Evolutionary conservation across 225 moss, liverwort and hornwort species (phyloP), one percentile per base, ranked within the genome.

Genomic region (Climacium dendroides): DNA sequence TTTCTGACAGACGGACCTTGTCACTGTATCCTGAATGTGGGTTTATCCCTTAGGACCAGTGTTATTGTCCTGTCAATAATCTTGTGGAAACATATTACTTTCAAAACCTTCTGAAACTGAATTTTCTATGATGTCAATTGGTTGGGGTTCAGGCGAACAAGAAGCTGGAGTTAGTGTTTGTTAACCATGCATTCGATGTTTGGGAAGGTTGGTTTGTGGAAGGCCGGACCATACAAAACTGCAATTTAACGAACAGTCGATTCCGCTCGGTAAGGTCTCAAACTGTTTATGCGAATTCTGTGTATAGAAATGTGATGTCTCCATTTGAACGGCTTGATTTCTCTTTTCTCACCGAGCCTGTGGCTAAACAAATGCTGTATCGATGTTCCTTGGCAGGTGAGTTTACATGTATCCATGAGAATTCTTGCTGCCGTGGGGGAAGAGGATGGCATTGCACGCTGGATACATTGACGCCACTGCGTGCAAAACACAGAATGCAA

Each of bases 191-290:
- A 37, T 98, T 98, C 88, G 98, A 98, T 94, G 94, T 97, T 82
- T 96, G 96, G 96, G 98, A 98, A 89, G 96, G 97, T 90, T 98
- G 98, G 98, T 94, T 97, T 74, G 95, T 98, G 85, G 98, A 98
- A 89, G 98, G 98, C 79, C 91, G 93, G 59, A 94, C 90, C 59
- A 91, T 98, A n/a, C 94, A 96, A 69, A 93, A 95, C 57, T 98
- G 98, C 92, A 97, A 89, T 70, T 87, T 98, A 91, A 97, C 96
- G 12, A 98, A 96, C 88, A 97, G 95, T 91, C 95, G 96, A 90
- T 98, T 97, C 80, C 98, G 98, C 83, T 94, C 96, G 91, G 98
- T 98, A 90, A 92, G 95, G 47, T 37, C 72, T 55, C 53, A 35
- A n/a, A 83, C 86, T 74, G 76, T 48, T 69, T 35, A 41, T 73